phyloP scores from a whole-genome alignment of 768 basidiomycete species.

The Leccinum ochraceum region DNA sequence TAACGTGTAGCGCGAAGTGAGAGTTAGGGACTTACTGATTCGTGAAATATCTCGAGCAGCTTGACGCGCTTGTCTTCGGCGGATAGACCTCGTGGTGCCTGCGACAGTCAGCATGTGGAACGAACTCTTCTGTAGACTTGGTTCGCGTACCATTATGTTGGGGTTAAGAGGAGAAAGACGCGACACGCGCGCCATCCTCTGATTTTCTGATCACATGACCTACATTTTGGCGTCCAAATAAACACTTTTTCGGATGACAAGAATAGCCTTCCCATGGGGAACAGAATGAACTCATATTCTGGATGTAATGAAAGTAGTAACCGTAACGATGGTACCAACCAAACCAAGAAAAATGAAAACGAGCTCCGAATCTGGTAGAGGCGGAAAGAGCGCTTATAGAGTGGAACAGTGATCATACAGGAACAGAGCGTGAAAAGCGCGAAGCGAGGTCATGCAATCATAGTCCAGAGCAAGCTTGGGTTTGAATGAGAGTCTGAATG shows the following conservation, averaged over 20 bases:
- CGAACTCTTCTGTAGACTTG: neutral
- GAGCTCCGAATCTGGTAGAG: constrained; percentile 12
- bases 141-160: constrained; percentile 23
- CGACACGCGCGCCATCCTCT: neutral
- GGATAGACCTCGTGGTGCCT: constrained; percentile 85
- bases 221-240: neutral
- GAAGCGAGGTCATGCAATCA: constrained; percentile 23
- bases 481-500: constrained; percentile 16
- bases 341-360: constrained; percentile 25
- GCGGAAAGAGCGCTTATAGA: constrained; percentile 15
- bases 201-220: constrained; percentile 28
- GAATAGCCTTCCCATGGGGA: neutral
- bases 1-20: constrained; percentile 1
- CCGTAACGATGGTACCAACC: constrained; percentile 17
- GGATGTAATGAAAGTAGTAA: constrained; percentile 16
- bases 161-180: constrained; percentile 3
- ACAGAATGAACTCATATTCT: constrained; percentile 30
- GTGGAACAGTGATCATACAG: constrained; percentile 15
- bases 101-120: constrained; percentile 4
- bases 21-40: constrained; percentile 53
- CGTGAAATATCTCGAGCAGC: constrained; percentile 91
- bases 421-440: constrained; percentile 9
- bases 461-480: constrained; percentile 27
- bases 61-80: constrained; percentile 89
- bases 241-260: neutral